phyloP scores from a whole-genome alignment of 768 basidiomycete genomes.

The Albatrellus ellisii region DNA sequence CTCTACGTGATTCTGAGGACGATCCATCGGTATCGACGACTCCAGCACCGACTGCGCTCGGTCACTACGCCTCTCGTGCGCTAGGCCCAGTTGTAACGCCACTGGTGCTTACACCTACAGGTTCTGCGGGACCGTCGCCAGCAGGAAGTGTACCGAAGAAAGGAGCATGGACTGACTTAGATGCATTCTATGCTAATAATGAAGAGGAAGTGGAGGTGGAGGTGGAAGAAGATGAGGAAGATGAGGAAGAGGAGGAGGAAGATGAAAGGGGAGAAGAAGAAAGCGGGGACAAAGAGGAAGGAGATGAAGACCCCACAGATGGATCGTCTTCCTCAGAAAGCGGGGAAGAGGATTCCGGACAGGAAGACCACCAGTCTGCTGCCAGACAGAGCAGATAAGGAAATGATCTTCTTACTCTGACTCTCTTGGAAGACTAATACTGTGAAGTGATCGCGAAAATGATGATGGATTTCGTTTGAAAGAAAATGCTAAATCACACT shows the following conservation, averaged over 20 bases:
- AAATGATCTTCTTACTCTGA: too few species aligned
- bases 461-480: too few species aligned
- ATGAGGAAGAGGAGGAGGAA: conserved; percentile 21
- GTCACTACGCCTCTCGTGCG: conserved; percentile 23
- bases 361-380: conserved; percentile 15
- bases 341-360: conserved; percentile 20
- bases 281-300: conserved; percentile 15
- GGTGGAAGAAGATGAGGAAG: conserved; percentile 13
- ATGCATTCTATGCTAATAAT: conserved; percentile 49
- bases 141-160: conserved; percentile 24
- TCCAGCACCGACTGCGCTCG: conserved; percentile 27
- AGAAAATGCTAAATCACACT: not conserved
- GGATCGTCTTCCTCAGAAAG: too few species aligned
- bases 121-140: conserved; percentile 19
- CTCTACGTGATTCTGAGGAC: conserved; percentile 56
- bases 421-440: too few species aligned
- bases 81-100: conserved; percentile 24
- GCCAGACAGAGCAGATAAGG: too few species aligned
- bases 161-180: conserved; percentile 44
- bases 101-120: conserved; percentile 40
- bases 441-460: too few species aligned
- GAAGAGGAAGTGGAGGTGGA: conserved; percentile 22
- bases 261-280: conserved; percentile 17
- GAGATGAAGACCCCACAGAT: conserved; percentile 11
- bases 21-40: conserved; percentile 24